Evolutionary conservation across 331 rosid genomes (phyloP), one percentile per base, ranked within the genome.

Genomic region (Ulmus americana): DNA sequence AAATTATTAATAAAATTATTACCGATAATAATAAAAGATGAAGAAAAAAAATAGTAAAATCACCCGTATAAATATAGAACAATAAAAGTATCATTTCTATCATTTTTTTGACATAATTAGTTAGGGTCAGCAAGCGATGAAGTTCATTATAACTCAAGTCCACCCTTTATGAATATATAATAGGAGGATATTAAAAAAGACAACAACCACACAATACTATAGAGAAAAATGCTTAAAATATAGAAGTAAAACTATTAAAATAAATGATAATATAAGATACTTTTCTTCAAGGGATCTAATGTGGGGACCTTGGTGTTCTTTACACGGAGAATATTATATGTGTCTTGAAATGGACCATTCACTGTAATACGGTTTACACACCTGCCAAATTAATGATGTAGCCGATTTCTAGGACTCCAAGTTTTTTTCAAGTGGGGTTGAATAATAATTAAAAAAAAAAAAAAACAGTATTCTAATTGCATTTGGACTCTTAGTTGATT

Each of bases 351-450:
- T 69, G 85, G 81, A 84, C 80, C 82, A 72, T 76, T 67, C 53
- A 72, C 69, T 70, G 66, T 66, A 73, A 64, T 59, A 55, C 28
- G 57, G 78, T 77, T 80, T 76, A 69, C 73, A 46, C 46, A 65
- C 81, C 69, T 71, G 80, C 68, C 68, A 61, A 74, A 72, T 18
- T 63, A 18, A 45, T 20, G 38, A 22, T 70, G 75, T 68, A 73
- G 86, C 82, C 81, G 86, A 74, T 75, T 69, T 66, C 45, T 84
- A 74, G 68, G 88, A 84, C 95, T 35, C 11, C 72, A 43, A 16
- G 13, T 46, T 70, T 68, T 20, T 49, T 45, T 65, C 18, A 42
- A 28, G 75, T 63, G 64, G 70, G 74, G 45, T 65, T 47, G 10
- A 50, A 20, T 20, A 20, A 20, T 52, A 39, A 55, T 15, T 1